A percentile compares a stretch with the other conserved stretches of the same genome.
Conservation (phyloP, 139 green algal species). For the Chlorella sp. region DNA sequence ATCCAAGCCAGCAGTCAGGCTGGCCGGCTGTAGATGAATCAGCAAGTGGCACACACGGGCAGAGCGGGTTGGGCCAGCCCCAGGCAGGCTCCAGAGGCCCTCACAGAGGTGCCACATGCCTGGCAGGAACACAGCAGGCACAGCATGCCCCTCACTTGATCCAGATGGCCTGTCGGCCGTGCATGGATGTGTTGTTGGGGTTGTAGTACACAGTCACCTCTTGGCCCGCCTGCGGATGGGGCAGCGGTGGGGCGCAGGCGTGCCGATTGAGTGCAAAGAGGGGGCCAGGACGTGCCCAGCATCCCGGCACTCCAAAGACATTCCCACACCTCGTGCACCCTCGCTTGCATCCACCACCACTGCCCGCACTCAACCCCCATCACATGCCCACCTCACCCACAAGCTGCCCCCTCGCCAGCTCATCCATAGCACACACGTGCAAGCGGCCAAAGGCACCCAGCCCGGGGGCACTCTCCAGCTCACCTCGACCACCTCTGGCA, state of each 20-base stretch:
- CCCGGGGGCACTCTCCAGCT: too few relatives aligned
- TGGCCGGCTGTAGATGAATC: neutral
- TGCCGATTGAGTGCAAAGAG: too few relatives aligned
- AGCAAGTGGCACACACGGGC: neutral
- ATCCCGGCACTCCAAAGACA: too few relatives aligned
- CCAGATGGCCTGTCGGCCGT: conserved; percentile 56
- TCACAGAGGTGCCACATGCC: too few relatives aligned
- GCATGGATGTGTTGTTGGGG: conserved; percentile 72
- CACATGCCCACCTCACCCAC: too few relatives aligned
- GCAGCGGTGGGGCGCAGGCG: neutral
- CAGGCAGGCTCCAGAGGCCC: too few relatives aligned
- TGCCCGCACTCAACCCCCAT: neutral
- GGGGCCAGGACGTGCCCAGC: too few relatives aligned
- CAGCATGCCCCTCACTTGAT: conserved; percentile 36
- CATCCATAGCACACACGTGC: too few relatives aligned
- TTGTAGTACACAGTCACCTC: conserved; percentile 76
- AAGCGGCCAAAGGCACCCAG: too few relatives aligned
- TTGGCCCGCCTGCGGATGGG: conserved; percentile 43
- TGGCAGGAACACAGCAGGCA: neutral
- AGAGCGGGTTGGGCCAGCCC: neutral
- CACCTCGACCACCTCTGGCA: conserved; percentile 45
- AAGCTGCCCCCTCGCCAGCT: too few relatives aligned
- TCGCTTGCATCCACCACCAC: neutral
- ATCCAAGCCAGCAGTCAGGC: neutral
- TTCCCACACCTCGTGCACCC: too few relatives aligned